Percentiles rank a stretch among this genome's conserved stretches.
Evolutionary conservation across 2,329 filamentous ascomycete genomes (phyloP).

Genomic region (Phialophora chinensis): DNA sequence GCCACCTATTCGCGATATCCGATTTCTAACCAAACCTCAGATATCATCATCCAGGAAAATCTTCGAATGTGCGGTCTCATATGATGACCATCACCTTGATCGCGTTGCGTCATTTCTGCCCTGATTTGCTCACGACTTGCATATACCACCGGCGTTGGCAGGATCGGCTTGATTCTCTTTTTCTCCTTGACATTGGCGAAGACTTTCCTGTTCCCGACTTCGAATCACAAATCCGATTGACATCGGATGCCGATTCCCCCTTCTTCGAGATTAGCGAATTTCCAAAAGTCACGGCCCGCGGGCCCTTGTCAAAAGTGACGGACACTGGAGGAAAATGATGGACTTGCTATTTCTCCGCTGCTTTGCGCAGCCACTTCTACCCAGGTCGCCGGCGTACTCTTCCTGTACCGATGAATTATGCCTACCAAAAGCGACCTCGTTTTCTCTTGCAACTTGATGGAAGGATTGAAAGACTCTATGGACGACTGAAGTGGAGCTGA

Average conservation of each 20-base stretch:
- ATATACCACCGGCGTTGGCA: conserved; percentile 35
- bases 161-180: conserved; percentile 13
- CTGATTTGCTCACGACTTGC: conserved; percentile 33
- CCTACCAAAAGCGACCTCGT: conserved; percentile 15
- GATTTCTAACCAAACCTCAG: conserved; percentile 61
- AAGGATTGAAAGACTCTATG: conserved; percentile 1
- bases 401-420: conserved; percentile 17
- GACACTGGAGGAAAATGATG: conserved; percentile 1
- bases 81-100: conserved; percentile 51
- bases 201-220: conserved; percentile 11
- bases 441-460: conserved; percentile 12
- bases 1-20: background rate
- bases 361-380: conserved; percentile 13
- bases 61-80: conserved; percentile 95
- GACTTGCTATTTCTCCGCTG: conserved; percentile 13
- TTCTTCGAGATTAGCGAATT: conserved; percentile 3
- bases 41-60: conserved; percentile 99
- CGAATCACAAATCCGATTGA: background rate
- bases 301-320: background rate
- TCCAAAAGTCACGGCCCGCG: background rate
- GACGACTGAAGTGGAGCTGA: conserved; percentile 5
- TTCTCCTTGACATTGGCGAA: conserved; percentile 12
- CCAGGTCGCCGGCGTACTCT: conserved; percentile 14
- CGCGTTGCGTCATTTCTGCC: conserved; percentile 25
- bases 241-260: conserved; percentile 3